These are phyloP conservation scores for Ramalina peruviana DNA, from an alignment of 495 filamentous ascomycete species.

Conservation along the genomic window DNA sequence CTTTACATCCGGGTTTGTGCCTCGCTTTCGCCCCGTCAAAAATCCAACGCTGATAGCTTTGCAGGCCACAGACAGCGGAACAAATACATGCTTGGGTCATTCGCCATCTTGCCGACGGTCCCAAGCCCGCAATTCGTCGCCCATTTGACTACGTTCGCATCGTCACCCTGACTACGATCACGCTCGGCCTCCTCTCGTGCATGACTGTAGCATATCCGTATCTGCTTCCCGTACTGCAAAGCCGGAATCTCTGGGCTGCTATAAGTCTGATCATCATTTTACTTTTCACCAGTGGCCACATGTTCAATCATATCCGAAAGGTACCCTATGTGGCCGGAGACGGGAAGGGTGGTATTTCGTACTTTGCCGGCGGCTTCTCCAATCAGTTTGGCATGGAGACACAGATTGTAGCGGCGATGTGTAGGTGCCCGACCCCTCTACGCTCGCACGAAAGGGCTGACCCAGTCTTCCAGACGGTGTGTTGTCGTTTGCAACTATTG, in stretches of 20 bases:
- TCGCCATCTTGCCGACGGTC: conserved; percentile 60
- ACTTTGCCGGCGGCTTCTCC: conserved; percentile 88
- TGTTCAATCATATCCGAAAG: conserved; percentile 98
- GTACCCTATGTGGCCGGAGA: conserved; percentile 90
- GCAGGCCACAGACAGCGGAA: conserved; percentile 60
- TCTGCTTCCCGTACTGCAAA: conserved; percentile 73
- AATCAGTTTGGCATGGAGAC: conserved; percentile 94
- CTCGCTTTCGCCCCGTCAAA: background rate
- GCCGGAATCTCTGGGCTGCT: conserved; percentile 86
- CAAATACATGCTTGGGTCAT: conserved; percentile 63
- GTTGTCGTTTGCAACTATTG: conserved; percentile 84
- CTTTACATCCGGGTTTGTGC: conserved; percentile 61
- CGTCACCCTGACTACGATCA: conserved; percentile 46
- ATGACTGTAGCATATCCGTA: conserved; percentile 68
- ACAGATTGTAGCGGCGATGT: conserved; percentile 88
- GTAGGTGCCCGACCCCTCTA: conserved; percentile 41
- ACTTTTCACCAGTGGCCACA: conserved; percentile 90
- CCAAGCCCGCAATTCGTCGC: conserved; percentile 61
- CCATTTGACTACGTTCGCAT: conserved; percentile 79
- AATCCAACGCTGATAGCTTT: background rate
- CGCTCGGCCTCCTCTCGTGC: conserved; percentile 53
- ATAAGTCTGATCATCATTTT: conserved; percentile 80
- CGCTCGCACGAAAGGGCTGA: background rate
- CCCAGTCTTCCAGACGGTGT: conserved; percentile 52
- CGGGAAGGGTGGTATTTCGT: conserved; percentile 72